phyloP scores from a whole-genome alignment of 257 asterid species.

The Rehmannia glutinosa region DNA sequence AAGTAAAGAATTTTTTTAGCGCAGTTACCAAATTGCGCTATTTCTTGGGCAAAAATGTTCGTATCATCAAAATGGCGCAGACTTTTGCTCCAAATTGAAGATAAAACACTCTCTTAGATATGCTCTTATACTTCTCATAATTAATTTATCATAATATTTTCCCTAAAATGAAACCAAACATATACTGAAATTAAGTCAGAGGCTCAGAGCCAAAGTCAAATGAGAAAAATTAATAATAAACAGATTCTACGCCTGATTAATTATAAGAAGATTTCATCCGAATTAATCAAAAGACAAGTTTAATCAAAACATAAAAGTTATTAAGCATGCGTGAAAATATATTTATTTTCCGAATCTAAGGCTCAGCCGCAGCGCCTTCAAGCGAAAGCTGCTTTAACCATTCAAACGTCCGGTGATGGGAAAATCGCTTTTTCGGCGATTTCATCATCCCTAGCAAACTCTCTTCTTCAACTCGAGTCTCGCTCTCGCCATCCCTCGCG shows the following conservation, averaged over 20 bases:
- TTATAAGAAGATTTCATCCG: not conserved
- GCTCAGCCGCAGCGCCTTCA: slow-evolving; percentile 28
- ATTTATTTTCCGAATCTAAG: slow-evolving; percentile 14
- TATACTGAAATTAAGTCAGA: too few relatives aligned
- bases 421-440: slow-evolving; percentile 36
- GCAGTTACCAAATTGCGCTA: too few relatives aligned
- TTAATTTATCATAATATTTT: too few relatives aligned
- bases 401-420: slow-evolving; percentile 64
- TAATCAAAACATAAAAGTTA: slow-evolving; percentile 1
- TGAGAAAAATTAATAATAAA: not conserved
- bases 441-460: not conserved
- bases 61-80: too few relatives aligned
- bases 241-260: not conserved
- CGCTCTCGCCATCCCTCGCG: slow-evolving; percentile 7
- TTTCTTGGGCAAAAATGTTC: too few relatives aligned
- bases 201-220: too few relatives aligned
- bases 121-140: too few relatives aligned
- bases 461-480: slow-evolving; percentile 8
- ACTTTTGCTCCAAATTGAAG: too few relatives aligned
- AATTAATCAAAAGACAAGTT: not conserved
- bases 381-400: slow-evolving; percentile 71
- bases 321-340: slow-evolving; percentile 10
- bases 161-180: too few relatives aligned
- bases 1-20: too few relatives aligned
- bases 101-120: too few relatives aligned